phyloP scores from a whole-genome alignment of 352 stramenopile genomes.

The Globisporangium canariense region DNA sequence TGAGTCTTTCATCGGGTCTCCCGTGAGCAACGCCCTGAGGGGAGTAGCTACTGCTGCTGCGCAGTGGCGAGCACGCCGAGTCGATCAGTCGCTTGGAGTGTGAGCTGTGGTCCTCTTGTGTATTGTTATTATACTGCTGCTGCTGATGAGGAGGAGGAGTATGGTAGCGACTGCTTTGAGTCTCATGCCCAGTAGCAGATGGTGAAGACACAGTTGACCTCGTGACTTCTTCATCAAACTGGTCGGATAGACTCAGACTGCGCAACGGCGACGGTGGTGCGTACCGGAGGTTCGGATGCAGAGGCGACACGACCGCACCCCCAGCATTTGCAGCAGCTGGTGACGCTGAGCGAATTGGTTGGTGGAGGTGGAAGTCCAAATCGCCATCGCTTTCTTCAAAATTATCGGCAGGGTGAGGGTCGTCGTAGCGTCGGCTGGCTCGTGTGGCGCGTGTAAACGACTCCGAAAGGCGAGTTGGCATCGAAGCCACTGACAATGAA shows the following conservation, averaged over 20 bases:
- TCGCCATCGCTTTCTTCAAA: neutral
- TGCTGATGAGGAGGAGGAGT: too few relatives aligned
- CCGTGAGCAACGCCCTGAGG: neutral
- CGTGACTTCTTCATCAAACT: constrained; percentile 4
- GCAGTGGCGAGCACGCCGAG: constrained; percentile 28
- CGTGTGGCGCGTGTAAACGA: neutral
- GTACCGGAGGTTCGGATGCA: constrained; percentile 9
- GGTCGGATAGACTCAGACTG: neutral
- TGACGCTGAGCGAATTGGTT: constrained; percentile 4
- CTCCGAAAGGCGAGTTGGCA: neutral
- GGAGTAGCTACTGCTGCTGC: neutral
- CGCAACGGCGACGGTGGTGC: neutral
- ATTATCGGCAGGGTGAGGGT: neutral
- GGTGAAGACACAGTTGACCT: neutral
- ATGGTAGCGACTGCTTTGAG: neutral
- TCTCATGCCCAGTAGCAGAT: neutral
- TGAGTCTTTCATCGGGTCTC: neutral
- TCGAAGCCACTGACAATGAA: neutral
- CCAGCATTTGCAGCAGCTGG: neutral
- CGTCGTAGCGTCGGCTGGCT: neutral
- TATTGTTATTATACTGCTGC: neutral
- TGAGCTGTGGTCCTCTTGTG: neutral
- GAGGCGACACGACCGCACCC: neutral
- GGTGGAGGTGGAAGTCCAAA: constrained; percentile 7
- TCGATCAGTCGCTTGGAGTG: constrained; percentile 18